These are phyloP conservation scores for Catharanthus roseus DNA, from an alignment of 257 asterid genomes.

Conservation along the genomic window DNA sequence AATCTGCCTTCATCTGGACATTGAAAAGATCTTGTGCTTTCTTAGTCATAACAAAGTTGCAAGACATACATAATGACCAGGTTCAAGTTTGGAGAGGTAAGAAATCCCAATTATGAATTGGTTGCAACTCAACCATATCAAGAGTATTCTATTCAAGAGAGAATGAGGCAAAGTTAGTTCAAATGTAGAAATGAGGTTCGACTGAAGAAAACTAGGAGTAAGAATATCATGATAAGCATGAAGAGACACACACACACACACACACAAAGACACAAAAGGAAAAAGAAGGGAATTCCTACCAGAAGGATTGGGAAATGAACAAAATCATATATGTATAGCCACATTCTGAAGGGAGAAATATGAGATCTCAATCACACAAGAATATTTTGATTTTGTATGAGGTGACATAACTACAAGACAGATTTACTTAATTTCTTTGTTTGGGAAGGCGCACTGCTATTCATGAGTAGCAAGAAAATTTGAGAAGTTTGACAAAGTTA, in stretches of 20 bases:
- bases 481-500: not conserved
- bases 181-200: not conserved
- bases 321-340: not conserved
- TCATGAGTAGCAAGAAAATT: not conserved
- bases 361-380: not conserved
- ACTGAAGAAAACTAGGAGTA: not conserved
- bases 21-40: not conserved
- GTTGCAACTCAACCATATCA: not conserved
- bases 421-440: not conserved
- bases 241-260: too few relatives aligned
- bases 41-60: not conserved
- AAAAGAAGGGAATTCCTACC: not conserved
- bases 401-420: not conserved
- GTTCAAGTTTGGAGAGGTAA: not conserved
- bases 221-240: not conserved
- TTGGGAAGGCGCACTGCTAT: not conserved
- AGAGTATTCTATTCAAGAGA: not conserved
- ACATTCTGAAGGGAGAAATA: not conserved
- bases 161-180: not conserved
- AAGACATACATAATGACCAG: not conserved
- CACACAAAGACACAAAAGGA: too few relatives aligned
- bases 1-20: not conserved
- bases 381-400: not conserved
- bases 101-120: not conserved
- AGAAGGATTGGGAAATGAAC: not conserved